Conservation (phyloP, 148 eudicot genomes). For the Spergularia bocconei region DNA sequence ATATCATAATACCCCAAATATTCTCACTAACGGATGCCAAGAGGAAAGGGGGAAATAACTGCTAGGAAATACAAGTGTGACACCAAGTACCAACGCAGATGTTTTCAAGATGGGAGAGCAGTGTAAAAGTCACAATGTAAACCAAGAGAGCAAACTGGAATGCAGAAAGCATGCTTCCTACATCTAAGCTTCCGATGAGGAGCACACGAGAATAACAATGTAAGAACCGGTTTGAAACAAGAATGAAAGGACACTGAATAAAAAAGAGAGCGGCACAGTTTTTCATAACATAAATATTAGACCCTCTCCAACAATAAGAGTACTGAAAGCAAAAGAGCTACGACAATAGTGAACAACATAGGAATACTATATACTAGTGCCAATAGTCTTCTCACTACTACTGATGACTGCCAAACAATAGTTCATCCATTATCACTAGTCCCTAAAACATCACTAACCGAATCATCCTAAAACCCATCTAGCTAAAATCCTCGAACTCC, state of each 20-base stretch:
- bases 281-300: conserved; percentile 7
- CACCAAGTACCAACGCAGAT: not conserved
- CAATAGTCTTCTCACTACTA: conserved; percentile 20
- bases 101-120: not conserved
- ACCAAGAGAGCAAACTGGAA: too few relatives aligned
- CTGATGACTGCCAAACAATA: conserved; percentile 17
- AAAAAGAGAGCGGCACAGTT: not conserved
- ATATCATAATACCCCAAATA: too few relatives aligned
- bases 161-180: too few relatives aligned
- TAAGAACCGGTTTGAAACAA: not conserved
- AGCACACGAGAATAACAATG: not conserved
- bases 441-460: conserved; percentile 8
- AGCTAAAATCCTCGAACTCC: conserved; percentile 14
- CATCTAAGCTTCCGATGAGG: too few relatives aligned
- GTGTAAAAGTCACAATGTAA: not conserved
- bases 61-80: not conserved
- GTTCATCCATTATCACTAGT: conserved; percentile 18
- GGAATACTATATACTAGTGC: conserved; percentile 19
- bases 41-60: not conserved
- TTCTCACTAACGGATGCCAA: not conserved
- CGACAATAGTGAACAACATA: conserved; percentile 15
- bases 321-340: conserved; percentile 27
- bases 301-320: conserved; percentile 22
- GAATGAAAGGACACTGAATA: not conserved
- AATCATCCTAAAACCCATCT: conserved; percentile 19